Evolutionary conservation across 345 rosid genomes (phyloP), one percentile per base, ranked within the genome.

Genomic region (Anacardium occidentale): DNA sequence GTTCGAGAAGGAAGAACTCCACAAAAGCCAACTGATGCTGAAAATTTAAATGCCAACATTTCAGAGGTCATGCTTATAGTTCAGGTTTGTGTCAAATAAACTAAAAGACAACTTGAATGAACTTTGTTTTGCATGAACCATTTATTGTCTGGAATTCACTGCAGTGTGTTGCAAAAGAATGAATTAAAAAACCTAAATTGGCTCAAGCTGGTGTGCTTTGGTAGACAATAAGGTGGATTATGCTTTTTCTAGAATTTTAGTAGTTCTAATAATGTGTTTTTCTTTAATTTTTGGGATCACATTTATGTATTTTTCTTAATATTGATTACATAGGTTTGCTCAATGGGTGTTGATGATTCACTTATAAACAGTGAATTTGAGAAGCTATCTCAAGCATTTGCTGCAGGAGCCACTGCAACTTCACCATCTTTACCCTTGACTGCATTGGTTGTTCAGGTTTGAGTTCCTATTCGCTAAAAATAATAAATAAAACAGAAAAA

Each of bases 1-100:
- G 99, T 95, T 76, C 87, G 99, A 71, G 99, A 95, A 85, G 99
- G 99, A 69, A 92, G 98, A 77, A 83, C 79, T 66, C 80, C 81
- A 0, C 75, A 70, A 37, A 84, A 78, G 76, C 72, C 78, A 64
- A 50, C 74, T 44, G 85, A 78, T 76, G 79, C 70, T 71, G 89
- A 87, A 78, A 80, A 78, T 76, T 73, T 75, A 9, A 80, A 76
- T 73, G 63, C 80, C 56, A 83, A 76, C 52, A 78, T 91, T 71
- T 84, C 90, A 0, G 99, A 95, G 83, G 96, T 89, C 84, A 88
- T 95, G 97, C 90, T 95, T 69, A 92, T 95, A 25, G 88, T 88
- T 79, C 99, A 95, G 98, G 99, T 94, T 81, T 73, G 85, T 80
- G 52, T 79, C 72, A 20, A 32, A 44, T 12, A 37, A 71, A 67